Base-by-base conservation (phyloP, 257 asterid genomes). In the Lithospermum erythrorhizon region DNA sequence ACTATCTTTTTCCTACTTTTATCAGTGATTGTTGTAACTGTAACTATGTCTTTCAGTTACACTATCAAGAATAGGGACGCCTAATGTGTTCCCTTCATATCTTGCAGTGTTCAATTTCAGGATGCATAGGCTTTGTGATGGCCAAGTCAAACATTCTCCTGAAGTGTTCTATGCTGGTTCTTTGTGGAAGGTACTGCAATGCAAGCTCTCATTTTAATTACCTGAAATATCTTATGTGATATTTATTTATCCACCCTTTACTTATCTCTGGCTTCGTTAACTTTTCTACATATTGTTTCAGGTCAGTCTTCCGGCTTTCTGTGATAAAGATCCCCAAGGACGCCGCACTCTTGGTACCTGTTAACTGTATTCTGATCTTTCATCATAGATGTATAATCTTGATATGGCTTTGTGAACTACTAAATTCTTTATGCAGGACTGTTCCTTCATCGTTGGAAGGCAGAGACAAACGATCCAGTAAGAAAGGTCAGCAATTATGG, bases 161-260 rank as follows among this genome's bases (percentile, higher is more conserved):
- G 97, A 91, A 77, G 84, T 82, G 65, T 91, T 86, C 73, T 91
- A 91, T 79, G 95, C 97, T 6, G 98, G 98, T 71, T 91, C 97
- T 69, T 63, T 82, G 79, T 91, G 98, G 98, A 91, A 88, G 95
- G 98, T 91, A 60, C 63, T 58, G 72, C 55, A 65, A 49, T 64
- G 49, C 49, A 41, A 41, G 18, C 47, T n/a, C 53, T 54, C 25
- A 20, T 37, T 37, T 15, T 29, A 23, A 62, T 41, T 66, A 56
- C 52, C 45, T 55, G 8, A 3, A 35, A 8, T 35, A 32, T 60
- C 6, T 21, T 18, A 24, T 1, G 20, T 6, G 23, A 9, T 29
- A 6, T 55, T 18, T 29, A 57, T 22, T 55, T 47, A 57, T 53
- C 37, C 37, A 22, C 20, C 11, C 24, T 25, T 32, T 23, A 35